These are phyloP conservation scores for Juncus effusus DNA, from an alignment of 176 grass and related monocot species.

Conservation along the genomic window DNA sequence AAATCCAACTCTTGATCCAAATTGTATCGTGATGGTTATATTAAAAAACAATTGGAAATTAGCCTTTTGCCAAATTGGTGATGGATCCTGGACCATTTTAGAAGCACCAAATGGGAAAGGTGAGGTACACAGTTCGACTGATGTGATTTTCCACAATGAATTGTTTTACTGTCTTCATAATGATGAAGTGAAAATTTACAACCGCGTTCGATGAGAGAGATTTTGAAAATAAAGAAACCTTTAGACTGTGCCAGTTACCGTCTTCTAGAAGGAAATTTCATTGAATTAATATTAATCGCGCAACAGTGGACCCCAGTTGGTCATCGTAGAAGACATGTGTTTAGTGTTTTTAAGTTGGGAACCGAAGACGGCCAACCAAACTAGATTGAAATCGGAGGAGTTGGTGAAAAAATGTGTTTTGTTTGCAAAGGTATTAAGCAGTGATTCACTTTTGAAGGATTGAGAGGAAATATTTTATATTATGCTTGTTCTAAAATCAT, in stretches of 20 bases:
- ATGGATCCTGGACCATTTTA: conserved; percentile 25
- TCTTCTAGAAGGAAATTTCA: conserved; percentile 5
- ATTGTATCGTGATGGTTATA: conserved; percentile 20
- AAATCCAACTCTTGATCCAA: neutral
- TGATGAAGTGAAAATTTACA: conserved; percentile 15
- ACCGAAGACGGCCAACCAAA: neutral
- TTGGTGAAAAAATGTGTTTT: conserved; percentile 25
- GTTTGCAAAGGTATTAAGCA: conserved; percentile 11
- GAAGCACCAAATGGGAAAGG: conserved; percentile 1
- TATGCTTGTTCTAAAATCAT: conserved; percentile 5
- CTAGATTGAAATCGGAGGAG: conserved; percentile 4
- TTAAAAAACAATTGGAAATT: conserved; percentile 20
- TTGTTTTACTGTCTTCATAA: conserved; percentile 17
- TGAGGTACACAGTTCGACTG: neutral
- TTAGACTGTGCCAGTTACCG: conserved; percentile 12
- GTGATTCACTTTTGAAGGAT: conserved; percentile 19
- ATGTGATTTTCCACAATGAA: conserved; percentile 18
- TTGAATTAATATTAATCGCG: conserved; percentile 13
- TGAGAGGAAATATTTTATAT: conserved; percentile 11
- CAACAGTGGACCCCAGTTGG: neutral
- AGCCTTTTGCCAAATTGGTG: conserved; percentile 25
- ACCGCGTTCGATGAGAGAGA: neutral
- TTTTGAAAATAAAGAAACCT: conserved; percentile 13
- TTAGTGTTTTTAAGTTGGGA: conserved; percentile 15
- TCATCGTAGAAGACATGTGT: conserved; percentile 14